A percentile compares a stretch with the other conserved stretches of the same genome.
Evolutionary conservation across 805 yeast genomes (phyloP).

Genomic region (Starmerella floris): DNA sequence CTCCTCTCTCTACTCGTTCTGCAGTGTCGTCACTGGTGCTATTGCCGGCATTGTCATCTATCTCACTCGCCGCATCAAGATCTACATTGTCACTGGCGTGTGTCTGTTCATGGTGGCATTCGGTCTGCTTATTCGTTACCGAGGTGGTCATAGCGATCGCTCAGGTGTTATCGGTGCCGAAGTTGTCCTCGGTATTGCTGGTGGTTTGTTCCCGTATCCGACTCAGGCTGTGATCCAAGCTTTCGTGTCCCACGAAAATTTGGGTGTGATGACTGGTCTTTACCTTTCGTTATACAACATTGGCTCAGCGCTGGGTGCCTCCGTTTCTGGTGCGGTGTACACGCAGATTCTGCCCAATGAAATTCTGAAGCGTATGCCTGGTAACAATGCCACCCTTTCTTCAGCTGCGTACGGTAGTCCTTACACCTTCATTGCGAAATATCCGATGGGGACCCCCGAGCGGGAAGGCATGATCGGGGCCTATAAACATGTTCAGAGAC

Average conservation of each 20-base stretch:
- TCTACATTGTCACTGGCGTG: slow-evolving; percentile 47
- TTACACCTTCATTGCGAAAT: slow-evolving; percentile 33
- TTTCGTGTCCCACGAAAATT: slow-evolving; percentile 45
- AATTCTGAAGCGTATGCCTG: slow-evolving; percentile 29
- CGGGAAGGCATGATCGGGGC: slow-evolving; percentile 45
- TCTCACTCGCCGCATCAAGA: slow-evolving; percentile 40
- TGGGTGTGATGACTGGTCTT: slow-evolving; percentile 49
- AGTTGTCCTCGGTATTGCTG: slow-evolving; percentile 57
- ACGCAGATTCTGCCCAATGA: slow-evolving; percentile 41
- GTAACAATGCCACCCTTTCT: slow-evolving; percentile 31
- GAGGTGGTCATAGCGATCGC: slow-evolving; percentile 35
- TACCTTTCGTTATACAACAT: slow-evolving; percentile 46
- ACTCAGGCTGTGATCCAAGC: slow-evolving; percentile 50
- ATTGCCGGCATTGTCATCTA: slow-evolving; percentile 43
- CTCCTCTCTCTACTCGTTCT: slow-evolving; percentile 48
- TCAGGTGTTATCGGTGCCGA: slow-evolving; percentile 51
- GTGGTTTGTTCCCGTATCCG: slow-evolving; percentile 57
- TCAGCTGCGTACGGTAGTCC: slow-evolving; percentile 41
- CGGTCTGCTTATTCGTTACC: slow-evolving; percentile 45
- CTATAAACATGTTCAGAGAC: slow-evolving; percentile 46
- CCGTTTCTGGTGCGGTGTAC: slow-evolving; percentile 63
- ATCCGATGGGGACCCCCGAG: slow-evolving; percentile 52
- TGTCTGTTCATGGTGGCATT: slow-evolving; percentile 45
- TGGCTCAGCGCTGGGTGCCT: slow-evolving; percentile 50
- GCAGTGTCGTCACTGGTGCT: slow-evolving; percentile 48